phyloP scores from a whole-genome alignment of 2,329 filamentous ascomycete species.

The Grosmannia clavigera region DNA sequence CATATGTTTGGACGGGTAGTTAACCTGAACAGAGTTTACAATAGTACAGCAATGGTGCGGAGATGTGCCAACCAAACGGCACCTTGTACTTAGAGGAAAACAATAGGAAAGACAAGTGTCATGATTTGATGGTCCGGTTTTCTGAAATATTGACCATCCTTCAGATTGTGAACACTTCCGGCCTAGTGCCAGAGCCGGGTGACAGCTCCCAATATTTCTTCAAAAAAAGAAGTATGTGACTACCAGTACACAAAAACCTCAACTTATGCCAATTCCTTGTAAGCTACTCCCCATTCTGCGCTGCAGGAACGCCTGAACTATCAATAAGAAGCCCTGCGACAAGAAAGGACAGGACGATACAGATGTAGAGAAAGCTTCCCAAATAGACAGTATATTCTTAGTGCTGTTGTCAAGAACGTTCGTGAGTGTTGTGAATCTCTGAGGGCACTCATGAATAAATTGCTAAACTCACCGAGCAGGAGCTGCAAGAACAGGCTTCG shows the following conservation, averaged over 20 bases:
- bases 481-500: conserved; percentile 11
- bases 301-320: not conserved
- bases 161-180: too few species aligned
- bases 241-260: not conserved
- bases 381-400: not conserved
- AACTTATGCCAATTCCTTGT: too few species aligned
- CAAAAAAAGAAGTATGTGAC: not conserved
- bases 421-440: not conserved
- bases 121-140: too few species aligned
- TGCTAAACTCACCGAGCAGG: conserved; percentile 11
- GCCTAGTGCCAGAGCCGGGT: too few species aligned
- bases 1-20: too few species aligned
- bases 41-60: too few species aligned
- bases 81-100: too few species aligned
- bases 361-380: not conserved
- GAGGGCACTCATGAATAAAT: not conserved
- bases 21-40: too few species aligned
- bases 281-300: not conserved
- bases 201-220: not conserved
- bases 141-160: too few species aligned
- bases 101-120: too few species aligned
- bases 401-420: not conserved
- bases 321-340: not conserved
- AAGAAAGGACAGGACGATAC: too few species aligned
- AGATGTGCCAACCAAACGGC: too few species aligned